Base-by-base conservation (phyloP, 2,329 filamentous ascomycete genomes). In the Beauveria brongniartii region DNA sequence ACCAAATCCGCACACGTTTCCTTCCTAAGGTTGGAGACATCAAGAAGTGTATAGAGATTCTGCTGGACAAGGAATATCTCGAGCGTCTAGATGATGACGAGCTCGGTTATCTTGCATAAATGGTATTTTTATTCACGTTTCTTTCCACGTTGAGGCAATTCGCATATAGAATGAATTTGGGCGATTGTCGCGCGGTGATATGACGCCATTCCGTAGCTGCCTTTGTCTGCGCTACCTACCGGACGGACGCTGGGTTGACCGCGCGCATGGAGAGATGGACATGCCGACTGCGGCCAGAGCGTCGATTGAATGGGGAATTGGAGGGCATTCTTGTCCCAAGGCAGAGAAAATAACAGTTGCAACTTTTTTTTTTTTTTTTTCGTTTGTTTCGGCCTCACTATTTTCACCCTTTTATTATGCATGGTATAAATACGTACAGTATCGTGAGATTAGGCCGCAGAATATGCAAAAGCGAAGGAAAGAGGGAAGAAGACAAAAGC, bases 21-120 rank as follows among this genome's bases (percentile, higher is more conserved):
- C 87, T 92, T 62, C 94, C 94, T 46, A 96, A 96, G 77, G 84
- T 99, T 34, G 82, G 85, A 18, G 94, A 99, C 68, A 99, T 99
- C 83, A 99, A 99, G 81, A 99, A 97, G 80, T 97, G 94, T 75
- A 97, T 99, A 73, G 94, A 99, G 76, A 96, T 96, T 65, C 82
- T 99, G 46, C 87, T 99, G 65, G 94, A 99, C 80, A 99, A 99
- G 81, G 94, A 99, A 75, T 99, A 99, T 70, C 84, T 99, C 54
- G 94, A 99, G 80, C 90, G 94, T 61, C 78, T 97, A 62, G 94
- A 97, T 53, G 92, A 91, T 59, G 94, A 97, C 70, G 92, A 97
- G 72, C 83, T 99, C 63, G 91, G 93, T 61, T 97, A 97, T 74
- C 86, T 97, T 66, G 93, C 93, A 68, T 97, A 84, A 43, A 24